Evolutionary conservation across 2,329 filamentous ascomycete species (phyloP), one percentile per base, ranked within the genome.

Genomic region (Elsinoe arachidis): DNA sequence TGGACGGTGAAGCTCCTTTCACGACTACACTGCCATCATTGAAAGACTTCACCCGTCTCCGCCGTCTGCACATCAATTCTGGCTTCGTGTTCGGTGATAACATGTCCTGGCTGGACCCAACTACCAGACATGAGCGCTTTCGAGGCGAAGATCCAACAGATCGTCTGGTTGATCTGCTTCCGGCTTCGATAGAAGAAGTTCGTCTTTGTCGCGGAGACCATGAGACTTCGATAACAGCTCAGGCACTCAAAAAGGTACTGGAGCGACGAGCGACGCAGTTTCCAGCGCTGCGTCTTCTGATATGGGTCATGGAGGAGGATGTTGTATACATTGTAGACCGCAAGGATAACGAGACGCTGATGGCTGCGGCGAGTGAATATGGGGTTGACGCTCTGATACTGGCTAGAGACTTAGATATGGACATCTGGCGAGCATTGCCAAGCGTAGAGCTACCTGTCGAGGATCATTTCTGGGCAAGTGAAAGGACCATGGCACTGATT

Each of bases 231-330:
- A 46, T 46, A 3, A 46, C 41, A 10, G 26, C 41, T 14, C 41
- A 46, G 17, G 41, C 41, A 6, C 26, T 46, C 19, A 46, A 23
- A 23, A 46, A 46, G 10, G 41, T 46, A 23, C 21, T 46, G 11
- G 41, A 46, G 10, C 41, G 26, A 23, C 26, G 26, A 26, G 41
- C 21, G 41, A 46, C 41, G 6, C 3, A 23, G 9, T 46, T 46
- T 23, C 41, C 41, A 23, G 12, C 41, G n/a, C 10, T 46, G 9
- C 17, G 21, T 11, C 21, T 46, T 12, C 19, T 46, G 19, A 46
- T 46, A 23, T 46, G 41, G 41, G 41, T 46, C 4, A 46, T 46
- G 41, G 41, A 46, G n/a, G 41, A 46, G 26, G 41, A 46, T 46
- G 41, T 46, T 10, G 41, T 46, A 15, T 46, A 46, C n/a, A 12